Evolutionary conservation across 116 monocot species (phyloP), one percentile per base, ranked within the genome.

Genomic region (Thalassia testudinum): DNA sequence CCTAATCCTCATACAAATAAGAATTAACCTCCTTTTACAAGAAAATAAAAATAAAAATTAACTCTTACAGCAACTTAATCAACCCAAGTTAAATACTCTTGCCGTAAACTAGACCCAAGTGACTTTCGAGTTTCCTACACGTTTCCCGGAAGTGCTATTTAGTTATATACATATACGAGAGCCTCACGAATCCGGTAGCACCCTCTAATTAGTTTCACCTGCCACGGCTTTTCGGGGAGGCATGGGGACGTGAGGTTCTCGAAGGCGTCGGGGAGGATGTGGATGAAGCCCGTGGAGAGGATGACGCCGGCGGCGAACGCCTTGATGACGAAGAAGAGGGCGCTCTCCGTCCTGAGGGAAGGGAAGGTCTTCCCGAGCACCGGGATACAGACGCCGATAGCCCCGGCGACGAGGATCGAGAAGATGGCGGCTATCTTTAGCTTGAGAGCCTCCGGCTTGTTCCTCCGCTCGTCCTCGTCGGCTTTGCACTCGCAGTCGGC

Each of bases 241-340:
- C 89, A 90, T 24, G 69, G 69, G 0, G 83, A 83, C 2, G 52
- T 58, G 37, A 89, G 57, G 40, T 56, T 26, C 0, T 63, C 53
- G 53, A 83, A 77, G 3, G 83, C 62, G 50, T 74, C 83, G 5
- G 83, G 83, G n/a, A 89, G 69, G 20, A 89, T 72, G 62, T 90
- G 89, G 47, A 90, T 60, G 66, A 77, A 62, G 13, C 77, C 83
- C 1, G 84, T 83, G 30, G 77, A 68, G 7, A 90, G 70, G 54
- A 90, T 90, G 14, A 83, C 80, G 1, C 89, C 89, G 18, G 84
- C 73, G 5, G 89, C 84, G 54, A 90, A 90, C 12, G 89, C 72
- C 54, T 83, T 90, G 29, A 83, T 55, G 26, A 72, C 21, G 45
- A 72, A 66, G 67, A 90, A 90, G 15, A 70, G 25, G 47, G 53